A percentile compares a stretch with the other conserved stretches of the same genome.
These are phyloP conservation scores for Rhododendron ovatum DNA, from an alignment of 148 eudicot species.

Conservation along the genomic window DNA sequence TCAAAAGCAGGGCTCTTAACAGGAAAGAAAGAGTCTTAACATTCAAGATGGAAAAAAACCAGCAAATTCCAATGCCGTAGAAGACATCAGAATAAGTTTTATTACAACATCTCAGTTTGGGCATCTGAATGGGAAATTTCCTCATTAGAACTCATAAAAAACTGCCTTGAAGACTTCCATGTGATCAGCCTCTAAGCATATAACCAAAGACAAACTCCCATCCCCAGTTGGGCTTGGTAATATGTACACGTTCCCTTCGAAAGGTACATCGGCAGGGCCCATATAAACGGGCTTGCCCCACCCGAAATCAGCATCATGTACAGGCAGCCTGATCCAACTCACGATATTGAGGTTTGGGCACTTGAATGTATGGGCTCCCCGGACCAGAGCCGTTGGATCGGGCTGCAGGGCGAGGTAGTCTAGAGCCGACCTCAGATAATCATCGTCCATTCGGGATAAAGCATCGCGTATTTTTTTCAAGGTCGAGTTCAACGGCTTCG, in stretches of 20 bases:
- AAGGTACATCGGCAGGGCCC: neutral
- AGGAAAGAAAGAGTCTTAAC: too few relatives aligned
- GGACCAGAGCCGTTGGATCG: neutral
- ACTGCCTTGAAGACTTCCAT: neutral
- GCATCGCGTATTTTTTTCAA: conserved; percentile 17
- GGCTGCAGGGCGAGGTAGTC: conserved; percentile 6
- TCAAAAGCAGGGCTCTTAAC: too few relatives aligned
- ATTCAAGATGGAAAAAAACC: too few relatives aligned
- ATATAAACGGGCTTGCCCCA: neutral
- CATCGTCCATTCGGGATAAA: neutral
- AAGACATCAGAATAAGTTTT: too few relatives aligned
- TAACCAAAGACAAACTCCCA: neutral
- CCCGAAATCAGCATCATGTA: conserved; percentile 10
- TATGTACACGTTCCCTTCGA: neutral
- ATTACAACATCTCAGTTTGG: too few relatives aligned
- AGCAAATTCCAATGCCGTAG: too few relatives aligned
- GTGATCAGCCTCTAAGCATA: neutral
- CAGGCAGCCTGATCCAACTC: neutral
- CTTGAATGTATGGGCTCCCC: neutral
- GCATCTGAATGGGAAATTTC: neutral
- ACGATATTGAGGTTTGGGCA: conserved; percentile 3
- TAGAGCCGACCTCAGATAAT: conserved; percentile 3
- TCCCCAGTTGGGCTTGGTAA: conserved; percentile 5
- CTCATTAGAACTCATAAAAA: neutral
- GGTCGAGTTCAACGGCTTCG: conserved; percentile 6